phyloP scores from a whole-genome alignment of 208 protist species.

The Trichomonas gallinae region DNA sequence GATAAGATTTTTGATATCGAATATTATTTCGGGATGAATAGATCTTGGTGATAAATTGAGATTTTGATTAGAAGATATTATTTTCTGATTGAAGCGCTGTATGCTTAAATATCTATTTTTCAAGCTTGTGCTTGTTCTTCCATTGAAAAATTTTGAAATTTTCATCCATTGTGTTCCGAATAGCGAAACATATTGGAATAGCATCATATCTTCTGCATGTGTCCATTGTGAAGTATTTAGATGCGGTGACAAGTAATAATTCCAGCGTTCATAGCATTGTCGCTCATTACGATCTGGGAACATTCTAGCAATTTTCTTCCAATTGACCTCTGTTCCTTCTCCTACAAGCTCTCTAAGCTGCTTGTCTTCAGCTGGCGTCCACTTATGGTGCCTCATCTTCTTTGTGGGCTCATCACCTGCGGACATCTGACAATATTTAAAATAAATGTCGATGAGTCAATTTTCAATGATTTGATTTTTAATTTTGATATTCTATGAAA shows the following conservation, averaged over 20 bases:
- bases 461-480: no score
- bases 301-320: not conserved
- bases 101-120: not conserved
- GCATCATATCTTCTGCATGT: not conserved
- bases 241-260: not conserved
- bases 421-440: no score
- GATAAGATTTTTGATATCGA: not conserved
- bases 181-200: not conserved
- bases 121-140: not conserved
- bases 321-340: not conserved
- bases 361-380: not conserved
- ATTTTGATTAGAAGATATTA: not conserved
- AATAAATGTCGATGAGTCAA: no score
- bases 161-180: not conserved
- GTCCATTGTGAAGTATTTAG: not conserved
- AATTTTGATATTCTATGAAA: no score
- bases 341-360: not conserved
- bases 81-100: not conserved
- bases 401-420: not conserved
- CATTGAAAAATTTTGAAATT: not conserved
- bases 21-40: not conserved
- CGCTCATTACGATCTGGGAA: not conserved
- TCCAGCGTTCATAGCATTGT: not conserved
- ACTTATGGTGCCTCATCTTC: not conserved
- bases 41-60: not conserved